A percentile compares a stretch with the other conserved stretches of the same genome.
phyloP scores from a whole-genome alignment of 371 early-diverging fungal genomes.

The Smittium mucronatum region DNA sequence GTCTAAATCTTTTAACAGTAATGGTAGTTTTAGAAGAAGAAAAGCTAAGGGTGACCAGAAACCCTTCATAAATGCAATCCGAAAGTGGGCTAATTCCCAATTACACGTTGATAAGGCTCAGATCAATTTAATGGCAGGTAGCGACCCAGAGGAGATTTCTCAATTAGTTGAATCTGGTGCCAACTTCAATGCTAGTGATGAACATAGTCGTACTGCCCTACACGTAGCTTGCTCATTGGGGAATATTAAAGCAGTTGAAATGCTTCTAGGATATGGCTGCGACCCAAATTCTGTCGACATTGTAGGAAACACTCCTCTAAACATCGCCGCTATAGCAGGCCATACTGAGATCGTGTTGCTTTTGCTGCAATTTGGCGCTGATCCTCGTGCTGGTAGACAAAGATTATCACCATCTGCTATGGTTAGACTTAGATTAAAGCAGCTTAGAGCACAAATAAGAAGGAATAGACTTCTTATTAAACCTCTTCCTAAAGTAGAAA shows the following conservation, averaged over 20 bases:
- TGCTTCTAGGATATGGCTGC: conserved; percentile 41
- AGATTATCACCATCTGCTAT: conserved; percentile 21
- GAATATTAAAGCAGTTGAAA: conserved; percentile 23
- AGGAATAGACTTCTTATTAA: conserved; percentile 3
- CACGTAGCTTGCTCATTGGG: conserved; percentile 40
- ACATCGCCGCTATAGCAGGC: conserved; percentile 20
- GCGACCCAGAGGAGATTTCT: conserved; percentile 15
- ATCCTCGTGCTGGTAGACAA: conserved; percentile 24
- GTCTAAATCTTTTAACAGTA: not conserved
- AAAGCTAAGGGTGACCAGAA: not conserved
- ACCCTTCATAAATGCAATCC: not conserved
- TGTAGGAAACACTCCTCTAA: conserved; percentile 29
- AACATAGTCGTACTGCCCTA: conserved; percentile 30
- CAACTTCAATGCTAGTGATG: conserved; percentile 14
- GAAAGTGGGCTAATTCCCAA: not conserved
- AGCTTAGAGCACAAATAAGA: conserved; percentile 19
- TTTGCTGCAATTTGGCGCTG: conserved; percentile 25
- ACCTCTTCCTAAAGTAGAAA: not conserved
- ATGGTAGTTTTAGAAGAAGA: not conserved
- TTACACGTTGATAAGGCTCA: not conserved
- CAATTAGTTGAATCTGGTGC: conserved; percentile 16
- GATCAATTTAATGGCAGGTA: conserved; percentile 20
- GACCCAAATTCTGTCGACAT: conserved; percentile 24
- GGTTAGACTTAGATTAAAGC: conserved; percentile 25
- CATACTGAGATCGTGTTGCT: conserved; percentile 20